Percentiles rank a stretch among this genome's conserved stretches.
These are phyloP conservation scores for Xylaria sp. DNA, from an alignment of 495 filamentous ascomycete species.

Conservation along the genomic window DNA sequence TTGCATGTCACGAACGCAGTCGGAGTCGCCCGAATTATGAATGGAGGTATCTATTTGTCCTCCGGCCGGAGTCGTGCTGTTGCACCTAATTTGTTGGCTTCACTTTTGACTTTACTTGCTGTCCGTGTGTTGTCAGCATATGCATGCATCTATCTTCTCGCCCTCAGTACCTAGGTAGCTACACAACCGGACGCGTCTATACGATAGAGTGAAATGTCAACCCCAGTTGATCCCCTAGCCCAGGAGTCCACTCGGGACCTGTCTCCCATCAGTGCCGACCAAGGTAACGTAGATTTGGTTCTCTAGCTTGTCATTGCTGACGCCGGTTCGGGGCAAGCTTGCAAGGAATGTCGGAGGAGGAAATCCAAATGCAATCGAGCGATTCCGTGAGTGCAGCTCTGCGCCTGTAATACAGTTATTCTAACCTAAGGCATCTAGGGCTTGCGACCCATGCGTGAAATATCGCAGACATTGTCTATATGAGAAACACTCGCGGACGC, in stretches of 20 bases:
- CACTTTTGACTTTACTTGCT: not conserved
- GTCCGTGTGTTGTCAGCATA: not conserved
- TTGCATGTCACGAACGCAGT: not conserved
- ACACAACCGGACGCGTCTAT: not conserved
- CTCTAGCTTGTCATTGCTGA: slow-evolving; percentile 5
- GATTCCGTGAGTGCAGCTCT: not conserved
- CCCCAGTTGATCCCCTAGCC: not conserved
- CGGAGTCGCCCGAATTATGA: not conserved
- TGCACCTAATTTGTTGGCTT: not conserved
- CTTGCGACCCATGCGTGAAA: slow-evolving; percentile 25
- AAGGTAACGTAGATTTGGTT: not conserved
- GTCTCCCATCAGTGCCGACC: slow-evolving; percentile 1
- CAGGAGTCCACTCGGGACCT: not conserved
- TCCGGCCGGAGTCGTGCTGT: not conserved
- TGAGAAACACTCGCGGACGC: slow-evolving; percentile 35
- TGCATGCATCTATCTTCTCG: not conserved
- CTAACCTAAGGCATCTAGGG: not conserved
- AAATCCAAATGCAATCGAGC: slow-evolving; percentile 27
- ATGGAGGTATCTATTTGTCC: not conserved
- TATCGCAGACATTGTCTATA: slow-evolving; percentile 40
- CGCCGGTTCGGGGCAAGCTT: slow-evolving; percentile 18
- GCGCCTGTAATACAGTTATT: not conserved
- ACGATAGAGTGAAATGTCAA: not conserved
- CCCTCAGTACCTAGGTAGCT: too few species aligned
- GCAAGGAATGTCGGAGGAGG: slow-evolving; percentile 29